These are phyloP conservation scores for Fusarium tricinctum DNA, from an alignment of 2,329 filamentous ascomycete genomes.

Conservation along the genomic window DNA sequence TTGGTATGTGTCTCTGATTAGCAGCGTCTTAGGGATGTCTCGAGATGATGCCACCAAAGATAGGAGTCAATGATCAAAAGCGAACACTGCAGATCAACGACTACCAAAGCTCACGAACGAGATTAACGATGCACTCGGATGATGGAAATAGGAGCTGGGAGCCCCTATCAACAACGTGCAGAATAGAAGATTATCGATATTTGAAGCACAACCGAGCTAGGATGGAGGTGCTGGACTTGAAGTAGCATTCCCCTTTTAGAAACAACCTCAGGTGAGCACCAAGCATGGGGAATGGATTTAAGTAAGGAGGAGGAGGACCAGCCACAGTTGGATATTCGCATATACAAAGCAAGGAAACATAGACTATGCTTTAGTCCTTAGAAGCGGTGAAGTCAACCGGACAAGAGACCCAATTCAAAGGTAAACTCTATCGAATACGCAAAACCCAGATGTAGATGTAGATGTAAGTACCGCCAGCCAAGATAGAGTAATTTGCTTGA, in stretches of 20 bases:
- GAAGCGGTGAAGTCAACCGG: neutral
- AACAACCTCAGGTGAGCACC: slow-evolving; percentile 37
- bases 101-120: neutral
- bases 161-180: slow-evolving; percentile 28
- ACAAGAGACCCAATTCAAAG: slow-evolving; percentile 15
- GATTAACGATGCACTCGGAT: slow-evolving; percentile 3
- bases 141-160: slow-evolving; percentile 13
- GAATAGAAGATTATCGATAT: slow-evolving; percentile 13
- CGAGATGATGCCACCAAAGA: neutral
- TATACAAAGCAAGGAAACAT: neutral
- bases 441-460: neutral
- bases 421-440: slow-evolving; percentile 1
- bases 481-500: slow-evolving; percentile 40
- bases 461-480: slow-evolving; percentile 15
- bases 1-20: slow-evolving; percentile 22
- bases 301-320: slow-evolving; percentile 19
- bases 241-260: slow-evolving; percentile 43
- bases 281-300: slow-evolving; percentile 27
- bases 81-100: slow-evolving; percentile 11
- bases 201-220: slow-evolving; percentile 32
- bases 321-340: slow-evolving; percentile 8
- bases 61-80: slow-evolving; percentile 1
- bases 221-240: slow-evolving; percentile 1
- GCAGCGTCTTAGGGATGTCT: slow-evolving; percentile 6
- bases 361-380: neutral